Evolutionary conservation across 768 basidiomycete genomes (phyloP), one percentile per base, ranked within the genome.

Genomic region (Rhodosporidiobolus odoratus): DNA sequence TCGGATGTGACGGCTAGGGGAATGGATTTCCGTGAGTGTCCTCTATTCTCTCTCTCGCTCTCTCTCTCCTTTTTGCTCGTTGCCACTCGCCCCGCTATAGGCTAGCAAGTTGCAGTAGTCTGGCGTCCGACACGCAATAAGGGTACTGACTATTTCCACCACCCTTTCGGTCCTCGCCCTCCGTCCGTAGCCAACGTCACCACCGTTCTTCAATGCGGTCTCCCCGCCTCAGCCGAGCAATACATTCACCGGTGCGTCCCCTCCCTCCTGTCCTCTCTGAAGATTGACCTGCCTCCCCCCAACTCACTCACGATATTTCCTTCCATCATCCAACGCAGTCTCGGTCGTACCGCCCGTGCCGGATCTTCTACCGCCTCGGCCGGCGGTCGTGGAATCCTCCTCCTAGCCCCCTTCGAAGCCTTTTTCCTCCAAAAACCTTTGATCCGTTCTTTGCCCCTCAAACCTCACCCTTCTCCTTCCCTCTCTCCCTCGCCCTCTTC

Each of bases 131-230:
- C n/a, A n/a, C n/a, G n/a, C n/a, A n/a, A n/a, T n/a, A n/a, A n/a
- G n/a, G n/a, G n/a, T n/a, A n/a, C n/a, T n/a, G n/a, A n/a, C n/a
- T n/a, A n/a, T 59, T 37, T 43, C 17, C n/a, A n/a, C 50, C 66
- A 19, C 48, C 1, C 1, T 27, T 30, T 21, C 50, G 48, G 12
- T 50, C 8, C 23, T 50, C 21, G n/a, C 48, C 48, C 48, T 50
- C 48, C 15, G 34, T 10, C 86, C 76, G 84, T 86, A 76, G 85
- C 86, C 12, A 84, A 84, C 27, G 85, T 88, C 12, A 85, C 86
- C 0, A 81, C 84, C 1, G 84, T 88, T 54, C 75, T 87, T 12
- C 87, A 88, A 76, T 78, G 80, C 64, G 81, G 81, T 32, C 72
- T 80, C 15, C 82, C 82, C 12, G 75, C 73, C 59, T 76, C 69